phyloP scores from a whole-genome alignment of 2,329 filamentous ascomycete species.

The Aureobasidium vineae region DNA sequence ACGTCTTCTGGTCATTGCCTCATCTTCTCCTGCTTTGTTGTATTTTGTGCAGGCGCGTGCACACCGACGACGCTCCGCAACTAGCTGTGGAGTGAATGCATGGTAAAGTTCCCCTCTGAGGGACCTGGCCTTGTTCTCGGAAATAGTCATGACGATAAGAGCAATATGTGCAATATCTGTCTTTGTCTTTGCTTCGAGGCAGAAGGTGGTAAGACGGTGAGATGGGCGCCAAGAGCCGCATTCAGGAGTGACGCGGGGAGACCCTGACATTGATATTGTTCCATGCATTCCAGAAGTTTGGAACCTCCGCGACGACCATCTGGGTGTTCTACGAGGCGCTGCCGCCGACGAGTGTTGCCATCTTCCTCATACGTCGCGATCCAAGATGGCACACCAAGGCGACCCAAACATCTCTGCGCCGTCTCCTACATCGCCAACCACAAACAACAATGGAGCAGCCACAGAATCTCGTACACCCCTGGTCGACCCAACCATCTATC shows the following conservation, averaged over 20 bases:
- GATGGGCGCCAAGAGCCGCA: background rate
- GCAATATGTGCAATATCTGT: background rate
- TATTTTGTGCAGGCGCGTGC: constrained; percentile 60
- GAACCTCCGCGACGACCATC: background rate
- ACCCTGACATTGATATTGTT: constrained; percentile 23
- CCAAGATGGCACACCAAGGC: constrained; percentile 19
- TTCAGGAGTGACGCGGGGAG: background rate
- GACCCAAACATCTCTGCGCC: constrained; percentile 29
- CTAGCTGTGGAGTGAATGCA: constrained; percentile 68
- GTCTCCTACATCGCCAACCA: background rate
- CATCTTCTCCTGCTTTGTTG: constrained; percentile 55
- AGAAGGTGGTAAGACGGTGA: background rate
- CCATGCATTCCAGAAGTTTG: background rate
- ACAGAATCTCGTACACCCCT: constrained; percentile 19
- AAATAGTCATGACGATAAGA: constrained; percentile 24
- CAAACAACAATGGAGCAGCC: constrained; percentile 25
- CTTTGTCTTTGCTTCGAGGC: background rate
- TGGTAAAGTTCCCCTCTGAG: constrained; percentile 62
- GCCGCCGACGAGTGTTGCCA: background rate
- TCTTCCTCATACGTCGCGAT: background rate
- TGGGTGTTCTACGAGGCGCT: background rate
- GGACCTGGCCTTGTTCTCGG: constrained; percentile 38
- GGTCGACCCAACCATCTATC: constrained; percentile 41
- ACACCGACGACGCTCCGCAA: constrained; percentile 63
- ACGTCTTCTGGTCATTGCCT: constrained; percentile 58